These are phyloP conservation scores for Fusarium staphyleae DNA, from an alignment of 2,329 filamentous ascomycete species.

Conservation along the genomic window DNA sequence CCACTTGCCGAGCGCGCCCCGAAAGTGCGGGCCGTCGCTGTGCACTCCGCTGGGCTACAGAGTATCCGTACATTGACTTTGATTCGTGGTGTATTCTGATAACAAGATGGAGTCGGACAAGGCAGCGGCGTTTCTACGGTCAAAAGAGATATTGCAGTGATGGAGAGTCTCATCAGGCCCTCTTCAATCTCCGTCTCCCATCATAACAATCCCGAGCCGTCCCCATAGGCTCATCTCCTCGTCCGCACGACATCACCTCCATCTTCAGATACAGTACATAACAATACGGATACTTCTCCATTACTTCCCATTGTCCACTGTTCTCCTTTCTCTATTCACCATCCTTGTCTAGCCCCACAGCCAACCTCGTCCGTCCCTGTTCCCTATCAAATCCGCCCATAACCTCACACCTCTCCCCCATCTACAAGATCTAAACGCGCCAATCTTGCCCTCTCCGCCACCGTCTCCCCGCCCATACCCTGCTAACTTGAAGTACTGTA, in stretches of 20 bases:
- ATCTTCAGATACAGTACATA: too few relatives aligned
- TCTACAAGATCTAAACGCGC: slow-evolving; percentile 16
- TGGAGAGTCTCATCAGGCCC: too few relatives aligned
- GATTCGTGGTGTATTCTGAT: too few relatives aligned
- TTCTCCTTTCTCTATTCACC: slow-evolving; percentile 9
- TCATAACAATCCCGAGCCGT: not conserved
- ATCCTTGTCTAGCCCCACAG: slow-evolving; percentile 12
- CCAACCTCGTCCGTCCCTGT: not conserved
- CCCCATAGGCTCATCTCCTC: not conserved
- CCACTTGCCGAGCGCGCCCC: not conserved
- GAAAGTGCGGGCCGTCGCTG: not conserved
- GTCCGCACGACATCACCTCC: not conserved
- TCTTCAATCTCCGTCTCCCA: too few relatives aligned
- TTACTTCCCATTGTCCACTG: not conserved
- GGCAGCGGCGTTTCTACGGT: not conserved
- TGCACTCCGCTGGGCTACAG: not conserved
- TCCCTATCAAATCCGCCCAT: not conserved
- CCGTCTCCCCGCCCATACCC: not conserved
- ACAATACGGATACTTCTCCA: slow-evolving; percentile 11
- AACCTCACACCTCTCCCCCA: slow-evolving; percentile 15
- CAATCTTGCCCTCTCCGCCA: not conserved
- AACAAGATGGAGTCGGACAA: too few relatives aligned
- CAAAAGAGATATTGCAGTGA: not conserved
- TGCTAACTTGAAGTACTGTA: too few relatives aligned
- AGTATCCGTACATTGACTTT: too few relatives aligned